Evolutionary conservation across 345 rosid genomes (phyloP), one percentile per base, ranked within the genome.

Genomic region (Moricandia moricandioides): DNA sequence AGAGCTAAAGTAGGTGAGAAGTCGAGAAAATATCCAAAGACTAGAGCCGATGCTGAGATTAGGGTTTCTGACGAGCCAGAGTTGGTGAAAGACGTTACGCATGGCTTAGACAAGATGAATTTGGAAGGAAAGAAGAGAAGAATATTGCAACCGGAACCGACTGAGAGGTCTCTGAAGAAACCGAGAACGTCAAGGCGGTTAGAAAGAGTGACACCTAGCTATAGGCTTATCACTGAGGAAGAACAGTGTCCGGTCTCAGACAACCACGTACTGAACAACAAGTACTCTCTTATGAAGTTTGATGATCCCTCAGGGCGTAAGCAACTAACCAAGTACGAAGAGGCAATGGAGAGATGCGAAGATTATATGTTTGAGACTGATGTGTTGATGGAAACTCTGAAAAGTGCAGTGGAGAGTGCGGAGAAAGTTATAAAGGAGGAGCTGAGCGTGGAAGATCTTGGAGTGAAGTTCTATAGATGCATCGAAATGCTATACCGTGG

Each of bases 301-400:
- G 14, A 1, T 3, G 12, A 3, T 21, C 3, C 8, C 5, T 39
- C 11, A 16, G 4, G 1, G 29, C 0, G 4, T 5, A 70, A 45
- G 33, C 8, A 12, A 10, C 58, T 14, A 43, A 17, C 33, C 11
- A 9, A 13, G 2, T 5, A 13, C 51, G 65, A 74, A 45, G 27
- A 2, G 45, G 67, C 14, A 12, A 30, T 65, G 65, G 10, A 55
- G 14, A 3, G 26, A 5, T 66, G 78, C 60, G 66, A 74, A 66
- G 52, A 74, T 2, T 6, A 74, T 0, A 74, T 74, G 67, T 45
- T 4, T 14, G 59, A 74, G 56, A 3, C 8, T n/a, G 60, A 66
- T 8, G 11, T 67, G 66, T 13, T 31, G 17, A 24, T 31, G 34
- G 11, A 2, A 6, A 0, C 6, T 65, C 51, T 74, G 51, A 31